Evolutionary conservation across 2,329 filamentous ascomycete genomes (phyloP).

Genomic region (Cadophora luteo-olivacea): DNA sequence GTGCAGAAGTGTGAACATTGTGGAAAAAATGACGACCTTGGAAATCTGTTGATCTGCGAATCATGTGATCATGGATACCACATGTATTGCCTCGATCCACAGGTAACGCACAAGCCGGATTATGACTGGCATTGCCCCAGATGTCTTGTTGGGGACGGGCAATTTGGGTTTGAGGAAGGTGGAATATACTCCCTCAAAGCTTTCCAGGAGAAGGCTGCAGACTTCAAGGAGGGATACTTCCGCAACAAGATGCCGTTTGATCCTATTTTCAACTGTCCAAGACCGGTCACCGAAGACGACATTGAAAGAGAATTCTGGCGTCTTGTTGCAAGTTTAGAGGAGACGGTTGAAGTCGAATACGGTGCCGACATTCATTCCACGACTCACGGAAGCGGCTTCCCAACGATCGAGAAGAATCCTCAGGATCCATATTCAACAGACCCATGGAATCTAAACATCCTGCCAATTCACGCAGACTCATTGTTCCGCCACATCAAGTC

Average conservation of each 20-base stretch:
- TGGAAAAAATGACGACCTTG: conserved; percentile 75
- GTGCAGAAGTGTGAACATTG: conserved; percentile 83
- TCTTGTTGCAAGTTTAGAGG: conserved; percentile 89
- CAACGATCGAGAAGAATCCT: conserved; percentile 90
- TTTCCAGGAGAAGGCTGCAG: conserved; percentile 94
- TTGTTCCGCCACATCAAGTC: conserved; percentile 97
- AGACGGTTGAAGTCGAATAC: conserved; percentile 97
- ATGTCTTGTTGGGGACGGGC: conserved; percentile 93
- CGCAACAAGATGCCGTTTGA: conserved; percentile 89
- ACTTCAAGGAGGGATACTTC: conserved; percentile 95
- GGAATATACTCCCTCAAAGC: conserved; percentile 93
- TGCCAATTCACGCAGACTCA: conserved; percentile 89
- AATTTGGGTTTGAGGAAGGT: conserved; percentile 97
- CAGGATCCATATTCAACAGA: conserved; percentile 86
- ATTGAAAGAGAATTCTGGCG: conserved; percentile 98
- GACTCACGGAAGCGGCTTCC: conserved; percentile 96
- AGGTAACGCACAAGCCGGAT: conserved; percentile 76
- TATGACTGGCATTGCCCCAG: conserved; percentile 95
- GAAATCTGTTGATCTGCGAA: conserved; percentile 81
- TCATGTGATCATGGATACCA: conserved; percentile 92
- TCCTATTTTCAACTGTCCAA: conserved; percentile 78
- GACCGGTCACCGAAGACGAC: conserved; percentile 89
- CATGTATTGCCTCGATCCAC: conserved; percentile 86
- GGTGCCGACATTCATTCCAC: conserved; percentile 98
- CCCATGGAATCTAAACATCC: conserved; percentile 93